Conservation (phyloP, 1,284 basidiomycete genomes). For the Cryptococcus deneoformans region DNA sequence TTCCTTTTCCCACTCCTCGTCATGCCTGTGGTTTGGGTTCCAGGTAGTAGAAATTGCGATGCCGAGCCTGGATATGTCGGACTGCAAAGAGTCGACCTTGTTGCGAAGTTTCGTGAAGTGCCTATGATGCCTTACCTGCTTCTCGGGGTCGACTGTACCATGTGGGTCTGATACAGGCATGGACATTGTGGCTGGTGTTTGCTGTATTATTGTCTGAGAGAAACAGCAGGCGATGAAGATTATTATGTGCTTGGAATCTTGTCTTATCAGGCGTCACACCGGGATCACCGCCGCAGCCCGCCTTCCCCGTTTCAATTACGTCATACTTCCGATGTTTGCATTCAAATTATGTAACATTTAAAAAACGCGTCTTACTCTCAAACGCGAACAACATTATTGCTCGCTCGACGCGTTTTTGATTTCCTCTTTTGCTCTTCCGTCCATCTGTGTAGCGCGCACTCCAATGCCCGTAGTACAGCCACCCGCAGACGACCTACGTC, state of each 20-base stretch:
- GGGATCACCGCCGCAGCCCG: too few species aligned
- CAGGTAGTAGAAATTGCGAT: slow-evolving; percentile 40
- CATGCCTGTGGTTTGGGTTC: slow-evolving; percentile 62
- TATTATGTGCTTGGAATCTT: too few species aligned
- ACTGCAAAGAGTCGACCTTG: slow-evolving; percentile 36
- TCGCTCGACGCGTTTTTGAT: slow-evolving; percentile 9
- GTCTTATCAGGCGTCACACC: too few species aligned
- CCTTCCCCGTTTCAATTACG: neutral
- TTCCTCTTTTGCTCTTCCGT: neutral
- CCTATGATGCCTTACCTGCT: slow-evolving; percentile 3
- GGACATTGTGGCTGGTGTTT: slow-evolving; percentile 15
- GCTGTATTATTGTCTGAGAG: neutral
- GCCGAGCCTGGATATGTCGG: slow-evolving; percentile 34
- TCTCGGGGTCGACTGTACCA: slow-evolving; percentile 1
- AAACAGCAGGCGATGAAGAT: neutral
- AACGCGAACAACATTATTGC: neutral
- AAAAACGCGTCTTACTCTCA: neutral
- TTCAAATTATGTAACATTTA: neutral
- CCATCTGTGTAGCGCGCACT: neutral
- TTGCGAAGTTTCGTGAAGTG: slow-evolving; percentile 29
- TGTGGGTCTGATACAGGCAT: slow-evolving; percentile 22
- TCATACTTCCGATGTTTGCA: neutral
- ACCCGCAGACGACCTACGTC: slow-evolving; percentile 39
- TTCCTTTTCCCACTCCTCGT: slow-evolving; percentile 61
- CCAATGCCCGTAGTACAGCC: slow-evolving; percentile 49